A percentile compares a stretch with the other conserved stretches of the same genome.
Evolutionary conservation across 2,329 filamentous ascomycete genomes (phyloP).

Genomic region (Fusarium tupiense): DNA sequence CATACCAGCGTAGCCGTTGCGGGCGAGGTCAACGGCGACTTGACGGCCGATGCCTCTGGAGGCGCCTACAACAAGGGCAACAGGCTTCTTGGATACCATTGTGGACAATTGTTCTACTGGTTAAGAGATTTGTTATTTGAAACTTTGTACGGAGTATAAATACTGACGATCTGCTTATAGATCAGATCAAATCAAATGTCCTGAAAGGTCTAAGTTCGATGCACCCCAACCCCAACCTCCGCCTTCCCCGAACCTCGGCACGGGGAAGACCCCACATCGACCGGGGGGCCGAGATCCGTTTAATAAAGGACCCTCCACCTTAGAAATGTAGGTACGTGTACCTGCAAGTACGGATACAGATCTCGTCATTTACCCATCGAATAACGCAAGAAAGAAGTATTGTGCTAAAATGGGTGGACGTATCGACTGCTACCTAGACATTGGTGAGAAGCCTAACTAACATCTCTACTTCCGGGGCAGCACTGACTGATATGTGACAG

Average conservation of each 20-base stretch:
- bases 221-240: background rate
- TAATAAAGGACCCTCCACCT: background rate
- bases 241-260: background rate
- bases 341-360: background rate
- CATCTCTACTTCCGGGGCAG: background rate
- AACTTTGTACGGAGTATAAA: background rate
- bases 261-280: slow-evolving; percentile 28
- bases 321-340: background rate
- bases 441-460: slow-evolving; percentile 57
- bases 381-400: background rate
- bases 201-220: background rate
- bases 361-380: background rate
- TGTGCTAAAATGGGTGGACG: slow-evolving; percentile 61
- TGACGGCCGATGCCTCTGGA: slow-evolving; percentile 85
- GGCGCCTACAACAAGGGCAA: slow-evolving; percentile 78
- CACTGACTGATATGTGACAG: slow-evolving; percentile 52
- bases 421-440: slow-evolving; percentile 74
- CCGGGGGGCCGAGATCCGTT: slow-evolving; percentile 2
- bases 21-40: slow-evolving; percentile 79
- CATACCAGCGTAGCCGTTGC: slow-evolving; percentile 74
- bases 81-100: slow-evolving; percentile 54
- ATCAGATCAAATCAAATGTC: background rate
- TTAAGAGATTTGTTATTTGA: background rate
- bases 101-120: background rate
- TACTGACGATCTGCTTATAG: background rate